phyloP scores from a whole-genome alignment of 2,329 filamentous ascomycete species.

The Nemania abortiva region DNA sequence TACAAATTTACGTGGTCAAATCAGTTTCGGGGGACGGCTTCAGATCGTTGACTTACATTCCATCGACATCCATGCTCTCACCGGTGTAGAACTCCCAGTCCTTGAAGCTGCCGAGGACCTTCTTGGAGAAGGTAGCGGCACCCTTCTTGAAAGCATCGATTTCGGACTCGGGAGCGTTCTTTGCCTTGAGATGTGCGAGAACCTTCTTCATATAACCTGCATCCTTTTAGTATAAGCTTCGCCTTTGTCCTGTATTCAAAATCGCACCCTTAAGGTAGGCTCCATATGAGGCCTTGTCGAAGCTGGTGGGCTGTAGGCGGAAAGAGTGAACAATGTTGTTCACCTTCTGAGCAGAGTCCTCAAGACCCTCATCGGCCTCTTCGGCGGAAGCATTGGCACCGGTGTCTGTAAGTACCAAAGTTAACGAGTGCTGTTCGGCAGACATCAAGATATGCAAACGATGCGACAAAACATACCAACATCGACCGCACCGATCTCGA shows the following conservation, averaged over 20 bases:
- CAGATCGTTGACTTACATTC: slow-evolving; percentile 76
- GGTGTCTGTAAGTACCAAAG: slow-evolving; percentile 68
- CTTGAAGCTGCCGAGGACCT: slow-evolving; percentile 86
- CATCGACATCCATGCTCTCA: slow-evolving; percentile 91
- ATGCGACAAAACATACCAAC: slow-evolving; percentile 69
- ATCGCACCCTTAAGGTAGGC: slow-evolving; percentile 83
- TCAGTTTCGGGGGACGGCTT: background rate
- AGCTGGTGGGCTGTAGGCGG: slow-evolving; percentile 81
- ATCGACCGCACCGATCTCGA: slow-evolving; percentile 79
- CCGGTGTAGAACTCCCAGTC: slow-evolving; percentile 96
- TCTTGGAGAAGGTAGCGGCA: slow-evolving; percentile 81
- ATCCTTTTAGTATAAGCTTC: slow-evolving; percentile 26
- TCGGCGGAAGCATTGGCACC: slow-evolving; percentile 98
- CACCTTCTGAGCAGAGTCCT: slow-evolving; percentile 78
- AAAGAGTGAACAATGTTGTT: slow-evolving; percentile 96
- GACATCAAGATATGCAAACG: slow-evolving; percentile 1
- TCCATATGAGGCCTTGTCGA: slow-evolving; percentile 91
- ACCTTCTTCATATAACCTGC: slow-evolving; percentile 92
- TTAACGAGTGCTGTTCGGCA: slow-evolving; percentile 30
- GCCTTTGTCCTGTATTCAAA: background rate
- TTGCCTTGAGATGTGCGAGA: slow-evolving; percentile 76
- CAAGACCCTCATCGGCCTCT: slow-evolving; percentile 78
- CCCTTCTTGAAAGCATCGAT: slow-evolving; percentile 84
- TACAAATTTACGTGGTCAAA: background rate
- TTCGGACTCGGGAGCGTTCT: slow-evolving; percentile 70